Conservation (phyloP, 2,329 filamentous ascomycete species). For the Ceratocystis diversiconidia region DNA sequence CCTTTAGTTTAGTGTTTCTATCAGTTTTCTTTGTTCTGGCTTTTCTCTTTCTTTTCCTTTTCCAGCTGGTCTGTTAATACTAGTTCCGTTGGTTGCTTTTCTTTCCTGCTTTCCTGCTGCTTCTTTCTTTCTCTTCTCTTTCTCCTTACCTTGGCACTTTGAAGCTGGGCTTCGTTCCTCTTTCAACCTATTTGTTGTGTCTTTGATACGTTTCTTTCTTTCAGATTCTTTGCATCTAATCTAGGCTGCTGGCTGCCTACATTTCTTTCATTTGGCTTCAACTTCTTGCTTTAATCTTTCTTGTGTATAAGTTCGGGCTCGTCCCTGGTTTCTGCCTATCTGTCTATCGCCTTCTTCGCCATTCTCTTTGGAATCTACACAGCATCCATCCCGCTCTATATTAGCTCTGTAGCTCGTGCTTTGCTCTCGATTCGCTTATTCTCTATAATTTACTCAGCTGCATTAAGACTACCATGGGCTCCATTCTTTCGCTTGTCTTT, state of each 20-base stretch:
- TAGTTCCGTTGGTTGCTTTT: background rate
- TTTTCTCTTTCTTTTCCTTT: background rate
- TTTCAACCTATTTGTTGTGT: constrained; percentile 2
- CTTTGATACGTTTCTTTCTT: background rate
- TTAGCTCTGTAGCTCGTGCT: background rate
- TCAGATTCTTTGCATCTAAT: background rate
- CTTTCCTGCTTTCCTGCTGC: background rate
- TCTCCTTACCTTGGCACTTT: background rate
- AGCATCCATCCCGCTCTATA: background rate
- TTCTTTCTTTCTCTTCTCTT: background rate
- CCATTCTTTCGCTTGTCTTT: background rate
- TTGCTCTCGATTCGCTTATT: background rate
- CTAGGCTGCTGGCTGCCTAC: background rate
- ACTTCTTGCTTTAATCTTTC: background rate
- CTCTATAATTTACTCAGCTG: background rate
- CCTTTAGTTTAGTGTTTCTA: background rate
- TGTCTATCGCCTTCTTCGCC: background rate
- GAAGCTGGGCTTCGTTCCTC: background rate
- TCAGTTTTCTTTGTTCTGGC: background rate
- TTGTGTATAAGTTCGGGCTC: background rate
- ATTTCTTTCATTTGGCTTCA: no score
- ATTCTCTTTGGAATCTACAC: background rate
- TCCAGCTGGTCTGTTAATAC: background rate
- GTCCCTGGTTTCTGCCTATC: background rate
- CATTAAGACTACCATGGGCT: background rate